phyloP scores from a whole-genome alignment of 2,329 filamentous ascomycete genomes.

The Talaromyces atroroseus region DNA sequence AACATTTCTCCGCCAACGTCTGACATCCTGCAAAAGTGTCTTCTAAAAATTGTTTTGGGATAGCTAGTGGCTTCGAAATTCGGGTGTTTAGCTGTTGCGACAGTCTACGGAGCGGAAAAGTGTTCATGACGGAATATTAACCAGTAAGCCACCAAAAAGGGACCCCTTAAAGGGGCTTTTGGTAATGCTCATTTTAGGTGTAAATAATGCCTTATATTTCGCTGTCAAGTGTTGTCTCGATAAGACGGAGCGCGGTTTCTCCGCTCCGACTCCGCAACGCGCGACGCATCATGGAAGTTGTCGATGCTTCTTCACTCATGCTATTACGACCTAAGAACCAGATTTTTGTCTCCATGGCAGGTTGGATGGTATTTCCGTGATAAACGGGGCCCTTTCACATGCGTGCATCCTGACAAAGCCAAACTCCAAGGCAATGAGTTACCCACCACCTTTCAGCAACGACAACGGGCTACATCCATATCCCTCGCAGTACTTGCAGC shows the following conservation, averaged over 20 bases:
- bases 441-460: slow-evolving; percentile 33
- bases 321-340: neutral
- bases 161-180: too few species aligned
- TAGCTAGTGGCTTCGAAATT: too few species aligned
- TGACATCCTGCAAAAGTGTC: too few species aligned
- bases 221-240: too few species aligned
- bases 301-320: neutral
- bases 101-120: too few species aligned
- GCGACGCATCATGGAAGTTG: slow-evolving; percentile 1
- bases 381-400: neutral
- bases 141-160: too few species aligned
- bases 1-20: too few species aligned
- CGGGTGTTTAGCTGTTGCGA: too few species aligned
- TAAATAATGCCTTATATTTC: too few species aligned
- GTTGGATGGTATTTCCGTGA: slow-evolving; percentile 1
- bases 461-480: slow-evolving; percentile 28
- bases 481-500: slow-evolving; percentile 30
- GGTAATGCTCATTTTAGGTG: too few species aligned
- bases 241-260: slow-evolving; percentile 15
- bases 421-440: slow-evolving; percentile 34
- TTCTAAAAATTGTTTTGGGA: too few species aligned
- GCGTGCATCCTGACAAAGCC: slow-evolving; percentile 11
- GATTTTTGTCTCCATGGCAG: slow-evolving; percentile 6
- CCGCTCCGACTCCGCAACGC: slow-evolving; percentile 11
- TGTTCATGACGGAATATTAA: too few species aligned